A percentile compares a stretch with the other conserved stretches of the same genome.
phyloP scores from a whole-genome alignment of 352 stramenopile species.

The Phytophthora parvispora region DNA sequence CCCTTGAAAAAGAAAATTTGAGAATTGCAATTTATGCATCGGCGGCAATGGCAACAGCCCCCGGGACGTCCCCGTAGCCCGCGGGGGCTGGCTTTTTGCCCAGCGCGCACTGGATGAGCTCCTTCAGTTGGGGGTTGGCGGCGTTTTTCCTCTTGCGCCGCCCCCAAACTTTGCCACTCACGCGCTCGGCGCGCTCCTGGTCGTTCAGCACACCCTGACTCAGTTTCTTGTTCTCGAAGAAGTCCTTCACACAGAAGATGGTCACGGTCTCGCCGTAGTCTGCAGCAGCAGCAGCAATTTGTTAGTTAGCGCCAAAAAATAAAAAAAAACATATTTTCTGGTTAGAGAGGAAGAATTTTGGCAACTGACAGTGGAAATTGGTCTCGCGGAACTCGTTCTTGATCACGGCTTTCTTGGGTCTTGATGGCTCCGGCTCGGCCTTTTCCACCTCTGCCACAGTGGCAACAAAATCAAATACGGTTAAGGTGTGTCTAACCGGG shows the following conservation, averaged over 20 bases:
- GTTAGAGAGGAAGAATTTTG: not conserved
- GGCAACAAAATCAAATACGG: conserved; percentile 8
- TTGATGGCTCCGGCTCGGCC: conserved; percentile 13
- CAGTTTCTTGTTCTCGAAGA: conserved; percentile 78
- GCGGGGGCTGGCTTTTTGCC: conserved; percentile 33
- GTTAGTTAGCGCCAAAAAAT: not conserved
- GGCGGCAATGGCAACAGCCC: conserved; percentile 2
- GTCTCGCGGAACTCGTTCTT: conserved; percentile 87
- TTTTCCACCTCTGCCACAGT: conserved; percentile 36
- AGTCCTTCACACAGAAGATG: conserved; percentile 80
- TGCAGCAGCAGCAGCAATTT: conserved; percentile 22
- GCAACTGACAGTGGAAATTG: conserved; percentile 76
- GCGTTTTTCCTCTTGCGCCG: conserved; percentile 44
- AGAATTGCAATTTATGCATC: conserved; percentile 22
- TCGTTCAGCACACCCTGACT: conserved; percentile 83
- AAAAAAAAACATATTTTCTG: not conserved
- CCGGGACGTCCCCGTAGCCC: conserved; percentile 14
- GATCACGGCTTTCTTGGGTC: conserved; percentile 53
- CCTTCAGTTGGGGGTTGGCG: conserved; percentile 43
- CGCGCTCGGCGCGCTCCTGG: conserved; percentile 67
- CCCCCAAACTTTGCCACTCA: conserved; percentile 48
- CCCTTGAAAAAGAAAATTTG: not conserved
- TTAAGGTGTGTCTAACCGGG: conserved; percentile 12
- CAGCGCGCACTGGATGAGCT: conserved; percentile 52
- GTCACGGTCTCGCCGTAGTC: conserved; percentile 86